Percentiles rank a stretch among this genome's conserved stretches.
Evolutionary conservation across 139 green algal species (phyloP).

Genomic region (Tetraselmis striata): DNA sequence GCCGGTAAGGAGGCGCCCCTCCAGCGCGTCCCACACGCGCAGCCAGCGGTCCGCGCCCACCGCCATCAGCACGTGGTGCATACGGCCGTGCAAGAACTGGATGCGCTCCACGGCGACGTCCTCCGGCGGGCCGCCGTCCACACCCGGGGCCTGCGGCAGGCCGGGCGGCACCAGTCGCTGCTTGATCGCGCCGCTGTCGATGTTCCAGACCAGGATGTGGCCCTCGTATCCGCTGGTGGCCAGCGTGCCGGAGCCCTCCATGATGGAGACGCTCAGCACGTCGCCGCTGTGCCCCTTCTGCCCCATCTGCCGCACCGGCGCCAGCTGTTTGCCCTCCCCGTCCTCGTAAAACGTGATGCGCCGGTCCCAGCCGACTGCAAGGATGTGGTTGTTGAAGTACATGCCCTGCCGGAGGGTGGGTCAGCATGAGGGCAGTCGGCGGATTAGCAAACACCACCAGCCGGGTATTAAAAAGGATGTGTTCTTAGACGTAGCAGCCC

Average conservation of each 20-base stretch:
- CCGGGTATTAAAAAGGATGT: no score
- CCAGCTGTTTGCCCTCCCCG: conserved; percentile 18
- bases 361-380: conserved; percentile 55
- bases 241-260: conserved; percentile 25
- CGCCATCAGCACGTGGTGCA: conserved; percentile 29
- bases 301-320: conserved; percentile 28
- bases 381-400: conserved; percentile 34
- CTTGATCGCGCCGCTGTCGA: conserved; percentile 10
- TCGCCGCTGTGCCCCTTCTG: conserved; percentile 33
- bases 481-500: no score
- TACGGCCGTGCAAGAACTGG: neutral
- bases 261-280: conserved; percentile 39
- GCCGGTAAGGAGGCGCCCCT: neutral
- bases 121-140: neutral
- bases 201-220: conserved; percentile 18
- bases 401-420: neutral
- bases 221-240: conserved; percentile 18
- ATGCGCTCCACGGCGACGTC: neutral
- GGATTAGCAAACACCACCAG: no score
- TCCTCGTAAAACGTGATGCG: conserved; percentile 55
- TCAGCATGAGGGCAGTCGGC: no score
- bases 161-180: neutral
- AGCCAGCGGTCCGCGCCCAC: conserved; percentile 28
- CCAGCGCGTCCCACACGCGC: conserved; percentile 13
- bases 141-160: neutral